phyloP scores from a whole-genome alignment of 345 rosid genomes.

The Mallotus nudiflorus region DNA sequence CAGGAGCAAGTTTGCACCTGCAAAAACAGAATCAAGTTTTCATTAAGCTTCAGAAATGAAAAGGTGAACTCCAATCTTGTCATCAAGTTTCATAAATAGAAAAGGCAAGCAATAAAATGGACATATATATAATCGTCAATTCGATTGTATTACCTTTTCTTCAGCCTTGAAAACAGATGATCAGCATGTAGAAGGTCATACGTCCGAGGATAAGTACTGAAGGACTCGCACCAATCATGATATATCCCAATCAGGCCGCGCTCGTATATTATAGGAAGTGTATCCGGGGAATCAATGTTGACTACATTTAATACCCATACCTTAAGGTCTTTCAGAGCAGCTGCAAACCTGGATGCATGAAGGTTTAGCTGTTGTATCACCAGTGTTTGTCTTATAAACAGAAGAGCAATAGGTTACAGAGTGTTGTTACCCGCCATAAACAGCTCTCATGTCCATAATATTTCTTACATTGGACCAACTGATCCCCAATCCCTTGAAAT shows the following conservation, averaged over 20 bases:
- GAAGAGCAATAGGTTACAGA: neutral
- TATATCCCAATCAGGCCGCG: slow-evolving; percentile 88
- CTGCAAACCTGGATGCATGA: slow-evolving; percentile 61
- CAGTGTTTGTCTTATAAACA: neutral
- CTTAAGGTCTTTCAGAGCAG: slow-evolving; percentile 69
- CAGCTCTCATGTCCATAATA: slow-evolving; percentile 96
- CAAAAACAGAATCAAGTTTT: neutral
- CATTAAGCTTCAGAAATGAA: neutral
- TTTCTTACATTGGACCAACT: slow-evolving; percentile 81
- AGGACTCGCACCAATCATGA: slow-evolving; percentile 96
- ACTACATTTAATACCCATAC: slow-evolving; percentile 90
- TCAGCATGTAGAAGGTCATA: slow-evolving; percentile 92
- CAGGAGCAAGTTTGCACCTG: slow-evolving; percentile 83
- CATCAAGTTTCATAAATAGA: slow-evolving; percentile 1
- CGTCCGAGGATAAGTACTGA: slow-evolving; percentile 77
- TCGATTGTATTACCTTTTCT: slow-evolving; percentile 44
- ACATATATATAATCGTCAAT: neutral
- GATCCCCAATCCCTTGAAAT: slow-evolving; percentile 75
- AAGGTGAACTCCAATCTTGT: neutral
- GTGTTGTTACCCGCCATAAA: slow-evolving; percentile 71
- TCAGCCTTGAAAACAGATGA: slow-evolving; percentile 86
- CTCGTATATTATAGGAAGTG: slow-evolving; percentile 86
- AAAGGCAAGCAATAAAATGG: neutral
- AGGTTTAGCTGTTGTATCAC: neutral
- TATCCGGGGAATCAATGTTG: slow-evolving; percentile 76